Base-by-base conservation (phyloP, 1,139 yeast species). In the Sugiyamaella novakii region DNA sequence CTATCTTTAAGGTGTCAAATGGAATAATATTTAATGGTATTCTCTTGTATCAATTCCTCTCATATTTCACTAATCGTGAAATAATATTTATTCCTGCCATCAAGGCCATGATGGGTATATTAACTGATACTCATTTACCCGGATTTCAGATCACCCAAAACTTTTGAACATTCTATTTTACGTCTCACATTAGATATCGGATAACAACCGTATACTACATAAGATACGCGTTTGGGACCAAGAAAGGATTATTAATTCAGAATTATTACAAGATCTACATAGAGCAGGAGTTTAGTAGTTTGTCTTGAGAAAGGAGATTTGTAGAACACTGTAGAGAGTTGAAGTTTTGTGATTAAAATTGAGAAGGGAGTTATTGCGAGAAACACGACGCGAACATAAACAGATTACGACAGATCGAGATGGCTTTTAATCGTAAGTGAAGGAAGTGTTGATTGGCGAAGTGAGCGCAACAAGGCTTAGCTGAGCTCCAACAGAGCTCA, bases 361-460 rank as follows among this genome's bases (percentile, higher is more conserved):
- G 18, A 30, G 7, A 30, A 15, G n/a, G n/a, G 11, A 5, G n/a
- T 22, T 22, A 8, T 6, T 22, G 18, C 18, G n/a, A 12, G 34
- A 3, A 3, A 15, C 7, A 2, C 15, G 15, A 30, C 17, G 18
- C 17, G 34, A 30, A 12, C 18, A 3, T 10, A 30, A 30, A 14
- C 34, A 7, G 34, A 30, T 11, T 11, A 11, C 28, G 28, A 7
- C 28, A 24, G 28, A 7, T 24, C 10, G 28, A 30, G 22, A 39
- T 39, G 43, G 43, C 43, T 15, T 39, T 29, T 21, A 39, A 39
- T 19, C 28, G 42, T 38, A 27, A 14, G 42, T 38, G 27, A 17
- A n/a, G 19, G 5, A 14, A 24, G 5, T 17, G 33, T 11, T 12
- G 12, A 24, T 11, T 24, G 7, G 33, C 33, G 33, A 29, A 15